Conservation (phyloP, 2,329 filamentous ascomycete genomes). For the Scolecobasidium constrictum region DNA sequence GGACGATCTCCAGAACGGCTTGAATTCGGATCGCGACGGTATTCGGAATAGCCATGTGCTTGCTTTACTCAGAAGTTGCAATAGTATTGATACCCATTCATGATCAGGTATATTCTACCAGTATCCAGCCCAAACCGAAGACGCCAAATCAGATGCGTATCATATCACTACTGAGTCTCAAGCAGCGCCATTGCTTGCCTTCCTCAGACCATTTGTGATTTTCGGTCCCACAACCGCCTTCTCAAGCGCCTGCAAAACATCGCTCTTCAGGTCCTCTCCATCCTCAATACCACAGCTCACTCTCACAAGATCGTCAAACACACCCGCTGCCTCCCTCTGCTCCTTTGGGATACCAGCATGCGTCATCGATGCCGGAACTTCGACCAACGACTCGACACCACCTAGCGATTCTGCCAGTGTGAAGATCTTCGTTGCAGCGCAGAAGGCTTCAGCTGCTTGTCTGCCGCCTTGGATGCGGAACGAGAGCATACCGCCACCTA, state of each 20-base stretch:
- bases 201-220: slow-evolving; percentile 4
- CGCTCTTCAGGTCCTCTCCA: slow-evolving; percentile 66
- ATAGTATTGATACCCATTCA: no score
- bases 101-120: no score
- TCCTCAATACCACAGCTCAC: slow-evolving; percentile 95
- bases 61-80: no score
- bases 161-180: no score
- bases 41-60: no score
- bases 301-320: slow-evolving; percentile 88
- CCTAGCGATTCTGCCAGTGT: slow-evolving; percentile 88
- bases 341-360: slow-evolving; percentile 89
- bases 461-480: slow-evolving; percentile 88
- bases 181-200: neutral
- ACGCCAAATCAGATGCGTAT: neutral
- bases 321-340: slow-evolving; percentile 81
- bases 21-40: no score
- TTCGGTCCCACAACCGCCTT: slow-evolving; percentile 45
- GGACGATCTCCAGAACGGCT: no score
- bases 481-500: slow-evolving; percentile 95
- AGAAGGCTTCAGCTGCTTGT: slow-evolving; percentile 81
- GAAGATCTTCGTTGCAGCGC: slow-evolving; percentile 79
- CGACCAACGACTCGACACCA: slow-evolving; percentile 82
- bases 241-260: slow-evolving; percentile 75
- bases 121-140: neutral
- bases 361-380: slow-evolving; percentile 93